These are phyloP conservation scores for Trichoderma gamsii DNA, from an alignment of 495 filamentous ascomycete genomes.

Conservation along the genomic window DNA sequence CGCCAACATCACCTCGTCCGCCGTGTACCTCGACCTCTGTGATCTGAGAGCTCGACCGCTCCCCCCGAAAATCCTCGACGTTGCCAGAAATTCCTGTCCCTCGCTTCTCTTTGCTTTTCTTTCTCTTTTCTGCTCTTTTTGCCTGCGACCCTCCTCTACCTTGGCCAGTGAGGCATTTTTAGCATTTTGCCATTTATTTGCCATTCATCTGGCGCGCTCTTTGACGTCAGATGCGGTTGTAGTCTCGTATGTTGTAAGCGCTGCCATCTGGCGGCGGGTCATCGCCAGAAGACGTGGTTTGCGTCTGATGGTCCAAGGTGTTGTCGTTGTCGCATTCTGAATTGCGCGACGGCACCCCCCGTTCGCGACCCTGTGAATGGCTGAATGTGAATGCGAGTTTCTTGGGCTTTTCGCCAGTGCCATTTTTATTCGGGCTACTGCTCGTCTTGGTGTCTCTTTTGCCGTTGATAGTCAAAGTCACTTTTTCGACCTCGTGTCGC, in stretches of 20 bases:
- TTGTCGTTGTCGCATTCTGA: conserved; percentile 7
- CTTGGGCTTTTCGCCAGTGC: conserved; percentile 2
- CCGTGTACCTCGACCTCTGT: conserved; percentile 14
- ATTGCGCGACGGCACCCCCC: conserved; percentile 9
- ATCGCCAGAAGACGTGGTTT: conserved; percentile 3
- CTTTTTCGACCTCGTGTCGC: not conserved
- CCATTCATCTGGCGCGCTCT: not conserved
- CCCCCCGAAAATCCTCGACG: not conserved
- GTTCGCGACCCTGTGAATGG: not conserved
- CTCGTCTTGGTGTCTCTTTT: not conserved
- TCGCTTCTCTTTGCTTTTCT: not conserved
- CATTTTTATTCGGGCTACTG: not conserved
- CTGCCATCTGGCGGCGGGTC: not conserved
- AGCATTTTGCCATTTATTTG: not conserved
- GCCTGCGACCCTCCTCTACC: not conserved
- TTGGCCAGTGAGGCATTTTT: conserved; percentile 2
- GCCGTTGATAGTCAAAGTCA: not conserved
- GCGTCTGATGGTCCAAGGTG: not conserved
- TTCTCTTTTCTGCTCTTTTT: not conserved
- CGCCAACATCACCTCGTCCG: conserved; percentile 14
- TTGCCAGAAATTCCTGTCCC: not conserved
- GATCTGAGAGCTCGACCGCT: conserved; percentile 11
- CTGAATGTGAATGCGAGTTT: not conserved
- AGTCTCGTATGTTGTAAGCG: not conserved
- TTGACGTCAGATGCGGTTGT: not conserved